Conservation (phyloP, 371 early-diverging fungal species). For the Actinomucor elegans region DNA sequence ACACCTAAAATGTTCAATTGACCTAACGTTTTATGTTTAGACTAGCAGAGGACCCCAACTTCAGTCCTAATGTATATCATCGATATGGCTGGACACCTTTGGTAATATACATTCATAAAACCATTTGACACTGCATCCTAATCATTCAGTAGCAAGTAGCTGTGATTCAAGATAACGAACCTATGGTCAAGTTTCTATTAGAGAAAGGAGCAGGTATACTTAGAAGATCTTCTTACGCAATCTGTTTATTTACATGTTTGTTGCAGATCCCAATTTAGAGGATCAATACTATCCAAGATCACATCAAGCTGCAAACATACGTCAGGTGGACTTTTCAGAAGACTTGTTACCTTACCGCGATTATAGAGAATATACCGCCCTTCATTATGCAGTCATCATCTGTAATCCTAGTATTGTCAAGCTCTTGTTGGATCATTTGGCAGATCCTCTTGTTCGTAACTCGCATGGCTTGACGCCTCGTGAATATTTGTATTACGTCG, state of each 20-base stretch:
- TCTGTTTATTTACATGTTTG: not conserved
- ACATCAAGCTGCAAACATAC: constrained; percentile 44
- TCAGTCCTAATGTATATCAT: constrained; percentile 47
- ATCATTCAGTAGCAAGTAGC: constrained; percentile 42
- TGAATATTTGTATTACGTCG: constrained; percentile 50
- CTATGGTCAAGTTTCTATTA: constrained; percentile 41
- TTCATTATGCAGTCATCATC: constrained; percentile 67
- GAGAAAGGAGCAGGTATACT: constrained; percentile 46
- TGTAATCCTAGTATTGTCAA: constrained; percentile 57
- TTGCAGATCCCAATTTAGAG: constrained; percentile 44
- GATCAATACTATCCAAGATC: constrained; percentile 51
- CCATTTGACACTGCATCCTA: not conserved
- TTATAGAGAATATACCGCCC: constrained; percentile 56
- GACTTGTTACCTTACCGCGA: constrained; percentile 50
- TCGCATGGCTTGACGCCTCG: constrained; percentile 46
- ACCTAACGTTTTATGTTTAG: constrained; percentile 11
- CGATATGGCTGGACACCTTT: constrained; percentile 53
- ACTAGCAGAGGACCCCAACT: constrained; percentile 45
- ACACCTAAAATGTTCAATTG: too few species aligned
- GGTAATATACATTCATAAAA: constrained; percentile 24
- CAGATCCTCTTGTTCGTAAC: constrained; percentile 51
- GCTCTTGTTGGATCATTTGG: constrained; percentile 62
- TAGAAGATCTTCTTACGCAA: not conserved
- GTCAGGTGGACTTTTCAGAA: constrained; percentile 46
- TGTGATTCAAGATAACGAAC: constrained; percentile 50